phyloP scores from a whole-genome alignment of 768 basidiomycete genomes.

The Tylopilus felleus region DNA sequence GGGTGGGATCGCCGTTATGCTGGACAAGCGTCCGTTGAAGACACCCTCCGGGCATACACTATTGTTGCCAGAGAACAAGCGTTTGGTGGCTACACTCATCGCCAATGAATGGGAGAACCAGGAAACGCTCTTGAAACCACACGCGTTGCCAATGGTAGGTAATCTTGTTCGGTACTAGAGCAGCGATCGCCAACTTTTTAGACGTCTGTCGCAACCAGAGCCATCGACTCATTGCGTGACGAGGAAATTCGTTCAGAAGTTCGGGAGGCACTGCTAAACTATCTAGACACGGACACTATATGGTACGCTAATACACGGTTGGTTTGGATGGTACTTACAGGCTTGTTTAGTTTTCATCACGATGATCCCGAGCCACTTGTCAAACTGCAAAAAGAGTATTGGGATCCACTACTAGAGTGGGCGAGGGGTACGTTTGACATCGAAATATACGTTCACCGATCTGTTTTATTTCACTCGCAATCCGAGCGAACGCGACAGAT shows the following conservation, averaged over 20 bases:
- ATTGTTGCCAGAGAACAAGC: conserved; percentile 64
- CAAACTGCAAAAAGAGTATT: conserved; percentile 73
- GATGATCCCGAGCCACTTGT: conserved; percentile 74
- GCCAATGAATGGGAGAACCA: conserved; percentile 98
- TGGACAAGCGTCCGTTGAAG: conserved; percentile 83
- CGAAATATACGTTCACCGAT: conserved; percentile 65
- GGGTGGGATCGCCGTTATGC: conserved; percentile 56
- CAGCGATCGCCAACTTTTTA: conserved; percentile 31
- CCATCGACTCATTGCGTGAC: conserved; percentile 74
- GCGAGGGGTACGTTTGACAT: conserved; percentile 61
- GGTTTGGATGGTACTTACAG: conserved; percentile 1
- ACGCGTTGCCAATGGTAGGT: conserved; percentile 85
- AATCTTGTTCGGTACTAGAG: not conserved
- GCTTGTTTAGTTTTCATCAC: conserved; percentile 67
- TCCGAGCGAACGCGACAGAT: conserved; percentile 62
- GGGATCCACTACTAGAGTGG: conserved; percentile 89
- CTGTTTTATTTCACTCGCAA: conserved; percentile 69
- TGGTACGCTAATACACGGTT: conserved; percentile 47
- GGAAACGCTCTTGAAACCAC: conserved; percentile 77
- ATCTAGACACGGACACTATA: conserved; percentile 93
- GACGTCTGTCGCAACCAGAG: conserved; percentile 91
- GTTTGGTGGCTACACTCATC: conserved; percentile 76
- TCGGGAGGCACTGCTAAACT: conserved; percentile 66
- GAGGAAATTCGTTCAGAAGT: conserved; percentile 57
- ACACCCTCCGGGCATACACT: conserved; percentile 83